Evolutionary conservation across 352 stramenopile genomes (phyloP).

Genomic region (Pythium utonaiense): DNA sequence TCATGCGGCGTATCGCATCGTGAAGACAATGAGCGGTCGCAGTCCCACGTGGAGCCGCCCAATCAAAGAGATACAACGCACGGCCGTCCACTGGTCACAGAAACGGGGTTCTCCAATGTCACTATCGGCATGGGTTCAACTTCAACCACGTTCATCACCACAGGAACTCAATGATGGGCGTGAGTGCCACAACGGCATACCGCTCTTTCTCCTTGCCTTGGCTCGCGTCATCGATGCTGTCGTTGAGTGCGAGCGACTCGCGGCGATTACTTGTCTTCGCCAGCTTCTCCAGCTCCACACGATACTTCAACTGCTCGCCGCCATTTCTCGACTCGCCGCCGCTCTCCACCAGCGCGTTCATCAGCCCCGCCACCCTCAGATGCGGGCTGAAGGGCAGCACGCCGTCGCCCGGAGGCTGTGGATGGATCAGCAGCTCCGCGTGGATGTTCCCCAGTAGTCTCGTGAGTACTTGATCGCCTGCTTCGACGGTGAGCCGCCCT

Average conservation of each 20-base stretch:
- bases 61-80: not conserved
- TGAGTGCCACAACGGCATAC: not conserved
- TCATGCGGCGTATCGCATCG: not conserved
- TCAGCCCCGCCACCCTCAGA: not conserved
- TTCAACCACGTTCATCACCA: not conserved
- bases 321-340: not conserved
- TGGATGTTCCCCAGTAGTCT: constrained; percentile 51
- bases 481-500: constrained; percentile 33
- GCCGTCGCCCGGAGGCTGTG: constrained; percentile 2
- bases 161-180: not conserved
- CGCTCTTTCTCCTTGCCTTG: not conserved
- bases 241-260: not conserved
- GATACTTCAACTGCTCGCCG: not conserved
- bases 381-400: constrained; percentile 7
- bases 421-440: constrained; percentile 32
- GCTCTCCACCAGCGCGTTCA: constrained; percentile 9
- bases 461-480: constrained; percentile 25
- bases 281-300: not conserved
- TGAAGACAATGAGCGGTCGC: not conserved
- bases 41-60: not conserved
- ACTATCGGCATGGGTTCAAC: not conserved
- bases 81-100: no score
- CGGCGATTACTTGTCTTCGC: not conserved
- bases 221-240: not conserved
- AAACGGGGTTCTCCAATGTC: no score